phyloP scores from a whole-genome alignment of 2,329 filamentous ascomycete species.

The Hypoxylon sp. region DNA sequence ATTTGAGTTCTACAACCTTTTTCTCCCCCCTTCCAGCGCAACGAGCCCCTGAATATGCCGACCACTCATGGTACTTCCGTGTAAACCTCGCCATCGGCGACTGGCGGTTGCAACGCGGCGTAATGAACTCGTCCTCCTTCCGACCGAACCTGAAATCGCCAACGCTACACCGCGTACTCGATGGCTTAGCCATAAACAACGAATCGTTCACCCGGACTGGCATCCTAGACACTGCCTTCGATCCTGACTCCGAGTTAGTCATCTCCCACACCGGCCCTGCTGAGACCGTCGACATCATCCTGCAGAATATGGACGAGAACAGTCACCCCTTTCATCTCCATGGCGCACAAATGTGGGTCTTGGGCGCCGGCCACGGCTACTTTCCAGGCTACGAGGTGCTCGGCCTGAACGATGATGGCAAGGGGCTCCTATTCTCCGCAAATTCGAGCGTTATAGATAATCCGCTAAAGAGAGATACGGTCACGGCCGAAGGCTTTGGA shows the following conservation, averaged over 20 bases:
- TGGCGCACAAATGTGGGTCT: constrained; percentile 71
- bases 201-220: constrained; percentile 67
- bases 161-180: constrained; percentile 65
- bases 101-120: constrained; percentile 71
- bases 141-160: constrained; percentile 64
- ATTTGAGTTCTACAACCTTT: constrained; percentile 62
- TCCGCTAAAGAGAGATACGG: constrained; percentile 64
- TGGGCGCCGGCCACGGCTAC: constrained; percentile 74
- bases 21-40: constrained; percentile 62
- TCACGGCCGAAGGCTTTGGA: constrained; percentile 63
- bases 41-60: constrained; percentile 62
- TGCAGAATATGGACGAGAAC: constrained; percentile 74
- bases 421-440: constrained; percentile 55
- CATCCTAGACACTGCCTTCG: constrained; percentile 65
- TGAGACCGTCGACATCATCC: constrained; percentile 70
- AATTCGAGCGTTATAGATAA: constrained; percentile 57
- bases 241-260: constrained; percentile 64
- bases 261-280: constrained; percentile 65
- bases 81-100: constrained; percentile 73
- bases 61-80: constrained; percentile 68
- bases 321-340: constrained; percentile 79
- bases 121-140: constrained; percentile 71
- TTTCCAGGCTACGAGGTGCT: constrained; percentile 62
- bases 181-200: constrained; percentile 61
- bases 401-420: constrained; percentile 54